Evolutionary conservation across 176 grass and related monocot species (phyloP), one percentile per base, ranked within the genome.

Genomic region (Triticum turgidum): DNA sequence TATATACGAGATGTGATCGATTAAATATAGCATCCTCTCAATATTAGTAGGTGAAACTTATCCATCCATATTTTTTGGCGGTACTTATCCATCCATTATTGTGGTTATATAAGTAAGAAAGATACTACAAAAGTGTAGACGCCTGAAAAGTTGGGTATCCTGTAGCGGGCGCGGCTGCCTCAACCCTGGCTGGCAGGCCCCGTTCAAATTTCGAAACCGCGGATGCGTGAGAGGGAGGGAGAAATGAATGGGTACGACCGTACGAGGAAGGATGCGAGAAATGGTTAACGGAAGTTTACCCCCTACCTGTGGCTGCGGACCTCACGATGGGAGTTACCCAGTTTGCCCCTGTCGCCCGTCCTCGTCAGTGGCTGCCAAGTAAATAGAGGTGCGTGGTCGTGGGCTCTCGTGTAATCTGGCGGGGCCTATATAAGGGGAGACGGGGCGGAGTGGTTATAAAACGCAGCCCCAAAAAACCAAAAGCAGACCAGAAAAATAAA

Each of bases 261-360:
- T 25, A 25, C 95, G 95, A 98, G 95, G 91, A 91, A 95, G 92
- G 71, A 90, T 93, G 27, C 62, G 39, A 9, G 9, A 47, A 68
- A 24, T 49, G 63, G 21, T 83, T 49, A 80, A 69, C 69, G 34
- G 27, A 87, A 63, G 78, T 30, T 8, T 73, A 12, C 82, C 91
- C 44, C 38, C 22, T 47, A 61, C 62, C 10, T 5, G 20, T 21
- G 56, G 18, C 56, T 1, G 58, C 78, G 76, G 85, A 86, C 34
- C 93, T 86, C 86, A 6, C 7, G 15, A 2, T 1, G 0, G 0
- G 1, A 66, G 80, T 42, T 88, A 63, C 84, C 85, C 0, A 3
- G 37, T 8, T 5, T 64, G 6, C 33, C 86, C 82, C 64, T 65
- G 4, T 1, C 0, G 0, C 0, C 8, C 13, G 13, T 7, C 24